Percentiles rank a stretch among this genome's conserved stretches.
Conservation (phyloP, 2,329 filamentous ascomycete species). For the Curvularia sp. region DNA sequence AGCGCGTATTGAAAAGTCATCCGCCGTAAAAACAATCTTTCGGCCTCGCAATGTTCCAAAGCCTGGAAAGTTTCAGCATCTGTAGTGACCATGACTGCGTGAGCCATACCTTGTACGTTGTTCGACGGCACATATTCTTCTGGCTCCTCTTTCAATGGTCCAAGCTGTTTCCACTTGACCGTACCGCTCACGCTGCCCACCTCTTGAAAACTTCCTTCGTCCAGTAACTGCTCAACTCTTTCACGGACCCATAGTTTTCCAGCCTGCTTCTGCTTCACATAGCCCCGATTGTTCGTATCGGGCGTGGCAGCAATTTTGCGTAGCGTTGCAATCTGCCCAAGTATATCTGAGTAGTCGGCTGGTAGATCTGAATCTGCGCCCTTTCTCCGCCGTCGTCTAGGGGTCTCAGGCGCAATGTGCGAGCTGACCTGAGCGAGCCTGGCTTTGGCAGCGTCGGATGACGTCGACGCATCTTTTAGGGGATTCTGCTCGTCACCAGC, state of each 20-base stretch:
- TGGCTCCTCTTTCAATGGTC: conserved; percentile 56
- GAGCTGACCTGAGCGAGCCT: conserved; percentile 58
- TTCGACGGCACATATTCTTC: conserved; percentile 65
- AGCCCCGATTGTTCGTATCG: conserved; percentile 61
- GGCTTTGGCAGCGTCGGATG: conserved; percentile 46
- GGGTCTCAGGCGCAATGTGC: conserved; percentile 51
- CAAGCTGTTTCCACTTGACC: conserved; percentile 63
- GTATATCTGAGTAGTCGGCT: conserved; percentile 67
- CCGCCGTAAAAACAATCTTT: conserved; percentile 66
- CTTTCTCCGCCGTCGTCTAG: conserved; percentile 48
- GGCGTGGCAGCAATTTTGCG: conserved; percentile 63
- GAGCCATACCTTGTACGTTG: conserved; percentile 61
- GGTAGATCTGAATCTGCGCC: conserved; percentile 56
- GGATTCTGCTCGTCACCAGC: conserved; percentile 30
- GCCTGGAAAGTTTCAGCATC: conserved; percentile 32
- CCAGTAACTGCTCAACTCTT: conserved; percentile 65
- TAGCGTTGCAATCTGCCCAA: conserved; percentile 62
- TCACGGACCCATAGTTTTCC: conserved; percentile 72
- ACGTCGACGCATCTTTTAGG: conserved; percentile 28
- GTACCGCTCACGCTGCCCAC: conserved; percentile 67
- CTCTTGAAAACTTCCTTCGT: conserved; percentile 63
- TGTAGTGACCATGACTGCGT: not conserved
- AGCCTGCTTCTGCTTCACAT: conserved; percentile 67
- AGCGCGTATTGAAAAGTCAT: conserved; percentile 68
- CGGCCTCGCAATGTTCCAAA: conserved; percentile 61